Evolutionary conservation across 805 yeast species (phyloP).

Genomic region (Cyberlindnera amylophila): DNA sequence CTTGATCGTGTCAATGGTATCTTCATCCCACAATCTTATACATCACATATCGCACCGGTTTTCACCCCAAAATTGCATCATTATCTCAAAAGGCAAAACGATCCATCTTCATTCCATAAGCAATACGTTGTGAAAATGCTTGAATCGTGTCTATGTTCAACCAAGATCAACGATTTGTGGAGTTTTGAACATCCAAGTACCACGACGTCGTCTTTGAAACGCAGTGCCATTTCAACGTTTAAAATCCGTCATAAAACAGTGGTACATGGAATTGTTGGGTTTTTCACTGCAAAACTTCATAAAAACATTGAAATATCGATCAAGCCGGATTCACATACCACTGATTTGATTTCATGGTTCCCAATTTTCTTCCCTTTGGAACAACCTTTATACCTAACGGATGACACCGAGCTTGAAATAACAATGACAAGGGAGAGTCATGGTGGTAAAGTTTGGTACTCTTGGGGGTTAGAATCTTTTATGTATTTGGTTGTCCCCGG

Average conservation of each 20-base stretch:
- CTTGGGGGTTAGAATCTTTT: slow-evolving; percentile 58
- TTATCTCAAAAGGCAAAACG: slow-evolving; percentile 24
- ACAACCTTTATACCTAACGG: slow-evolving; percentile 47
- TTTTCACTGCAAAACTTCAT: slow-evolving; percentile 67
- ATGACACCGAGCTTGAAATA: slow-evolving; percentile 51
- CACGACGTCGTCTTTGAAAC: slow-evolving; percentile 51
- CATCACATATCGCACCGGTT: slow-evolving; percentile 64
- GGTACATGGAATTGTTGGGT: slow-evolving; percentile 74
- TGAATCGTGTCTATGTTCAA: slow-evolving; percentile 42
- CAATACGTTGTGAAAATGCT: slow-evolving; percentile 44
- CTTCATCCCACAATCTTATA: slow-evolving; percentile 59
- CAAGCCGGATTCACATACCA: slow-evolving; percentile 40
- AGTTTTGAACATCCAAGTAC: slow-evolving; percentile 51
- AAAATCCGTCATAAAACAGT: slow-evolving; percentile 46
- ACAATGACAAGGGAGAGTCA: slow-evolving; percentile 45
- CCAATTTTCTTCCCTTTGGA: slow-evolving; percentile 62
- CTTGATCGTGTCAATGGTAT: slow-evolving; percentile 40
- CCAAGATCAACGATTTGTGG: slow-evolving; percentile 55
- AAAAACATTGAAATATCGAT: slow-evolving; percentile 52
- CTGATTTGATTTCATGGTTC: slow-evolving; percentile 59
- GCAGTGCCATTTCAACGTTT: slow-evolving; percentile 35
- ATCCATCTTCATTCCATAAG: slow-evolving; percentile 37
- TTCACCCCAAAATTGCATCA: slow-evolving; percentile 51
- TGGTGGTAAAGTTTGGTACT: slow-evolving; percentile 55
- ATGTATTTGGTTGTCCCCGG: slow-evolving; percentile 37